Percentiles rank a stretch among this genome's conserved stretches.
Conservation (phyloP, 2,329 filamentous ascomycete species). For the Colletotrichum magnum region DNA sequence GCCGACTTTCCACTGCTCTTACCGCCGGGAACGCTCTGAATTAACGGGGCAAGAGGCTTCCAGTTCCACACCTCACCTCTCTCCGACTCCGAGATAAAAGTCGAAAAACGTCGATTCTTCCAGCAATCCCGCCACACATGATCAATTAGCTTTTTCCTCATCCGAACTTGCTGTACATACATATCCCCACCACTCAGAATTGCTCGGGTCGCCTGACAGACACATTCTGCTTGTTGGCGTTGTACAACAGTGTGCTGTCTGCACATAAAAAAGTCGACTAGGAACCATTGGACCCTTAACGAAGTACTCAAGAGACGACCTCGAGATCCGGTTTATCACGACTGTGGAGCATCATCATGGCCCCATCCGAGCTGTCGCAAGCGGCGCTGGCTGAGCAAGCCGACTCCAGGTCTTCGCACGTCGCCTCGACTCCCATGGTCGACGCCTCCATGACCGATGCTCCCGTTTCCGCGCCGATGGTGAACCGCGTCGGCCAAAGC, state of each 20-base stretch:
- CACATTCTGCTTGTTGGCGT: no score
- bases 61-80: conserved; percentile 21
- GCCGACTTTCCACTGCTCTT: conserved; percentile 17
- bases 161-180: conserved; percentile 13
- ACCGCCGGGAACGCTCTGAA: conserved; percentile 25
- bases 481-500: conserved; percentile 54
- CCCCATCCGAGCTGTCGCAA: conserved; percentile 52
- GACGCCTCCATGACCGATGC: conserved; percentile 38
- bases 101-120: conserved; percentile 16
- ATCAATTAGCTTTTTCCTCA: conserved; percentile 1
- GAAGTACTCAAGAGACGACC: background rate
- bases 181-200: background rate
- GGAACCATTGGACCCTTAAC: background rate
- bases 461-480: conserved; percentile 44
- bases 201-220: conserved; percentile 13
- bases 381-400: conserved; percentile 36
- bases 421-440: conserved; percentile 43
- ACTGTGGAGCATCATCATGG: conserved; percentile 46
- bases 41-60: conserved; percentile 33
- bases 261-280: conserved; percentile 1
- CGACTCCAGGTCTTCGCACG: conserved; percentile 48
- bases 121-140: conserved; percentile 4
- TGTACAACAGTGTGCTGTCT: background rate
- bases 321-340: background rate
- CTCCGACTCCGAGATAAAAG: conserved; percentile 2